Base-by-base conservation (phyloP, 352 stramenopile genomes). In the Stephanocyclus meneghinianus region DNA sequence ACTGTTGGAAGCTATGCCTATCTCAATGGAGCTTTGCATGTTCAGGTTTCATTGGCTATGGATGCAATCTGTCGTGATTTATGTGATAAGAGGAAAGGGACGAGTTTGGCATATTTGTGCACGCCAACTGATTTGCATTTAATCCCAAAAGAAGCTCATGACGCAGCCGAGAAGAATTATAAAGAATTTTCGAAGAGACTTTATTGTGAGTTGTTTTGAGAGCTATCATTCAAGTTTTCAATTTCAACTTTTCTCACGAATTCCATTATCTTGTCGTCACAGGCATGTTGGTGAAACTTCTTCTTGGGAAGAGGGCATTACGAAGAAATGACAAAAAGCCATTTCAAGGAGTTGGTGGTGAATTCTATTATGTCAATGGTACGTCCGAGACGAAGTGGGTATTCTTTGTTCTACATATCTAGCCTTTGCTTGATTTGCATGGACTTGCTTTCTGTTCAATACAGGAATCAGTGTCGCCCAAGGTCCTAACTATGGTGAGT, bases 121-220 rank as follows among this genome's bases (percentile, higher is more conserved):
- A 97, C 94, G 29, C 94, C 94, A 5, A 97, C 94, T 30, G 94
- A 97, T 82, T 85, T 94, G 70, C 93, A 97, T 86, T 78, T 95
- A 16, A 91, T 95, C 64, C 85, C 91, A 18, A 85, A 94, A 69
- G 93, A 95, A 73, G 92, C 91, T 40, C 83, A 91, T 82, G 76
- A 91, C 48, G 92, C 92, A 1, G 83, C 84, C 62, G 32, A 70
- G 42, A 75, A 44, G 9, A 90, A 95, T 61, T 93, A 92, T 75
- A 88, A 85, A 37, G 71, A 82, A 48, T 92, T 84, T 64, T 78
- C 68, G 1, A 85, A 76, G 51, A 85, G 81, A 30, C 68, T 74
- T 10, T 88, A 86, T 44, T 90, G 87, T 63, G 18, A 63, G 55
- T 47, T 89, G 73, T 47, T 42, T 45, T 42, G 6, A 32, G 51